These are phyloP conservation scores for Hansenula sp. DNA, from an alignment of 1,139 yeast genomes.

Conservation along the genomic window DNA sequence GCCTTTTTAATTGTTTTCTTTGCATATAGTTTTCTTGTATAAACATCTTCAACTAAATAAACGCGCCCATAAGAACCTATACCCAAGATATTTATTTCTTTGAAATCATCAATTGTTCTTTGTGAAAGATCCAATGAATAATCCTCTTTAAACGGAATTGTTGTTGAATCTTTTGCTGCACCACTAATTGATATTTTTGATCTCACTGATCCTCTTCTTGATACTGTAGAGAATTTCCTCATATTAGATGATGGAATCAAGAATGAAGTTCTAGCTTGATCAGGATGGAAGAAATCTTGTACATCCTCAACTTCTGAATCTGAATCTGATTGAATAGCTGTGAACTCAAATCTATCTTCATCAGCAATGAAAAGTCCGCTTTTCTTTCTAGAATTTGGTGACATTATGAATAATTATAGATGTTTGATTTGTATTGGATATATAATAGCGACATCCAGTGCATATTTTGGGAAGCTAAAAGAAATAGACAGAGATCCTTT, in stretches of 20 bases:
- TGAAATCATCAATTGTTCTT: conserved; percentile 53
- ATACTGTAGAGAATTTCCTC: conserved; percentile 1
- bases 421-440: too few relatives aligned
- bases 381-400: too few relatives aligned
- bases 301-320: neutral
- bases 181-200: conserved; percentile 4
- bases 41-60: conserved; percentile 60
- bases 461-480: too few relatives aligned
- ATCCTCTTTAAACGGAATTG: conserved; percentile 8
- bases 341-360: neutral
- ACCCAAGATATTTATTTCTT: conserved; percentile 73
- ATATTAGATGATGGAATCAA: neutral
- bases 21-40: conserved; percentile 70
- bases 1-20: conserved; percentile 89
- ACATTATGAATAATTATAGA: too few relatives aligned
- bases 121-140: conserved; percentile 10
- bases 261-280: neutral
- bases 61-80: conserved; percentile 92
- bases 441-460: too few relatives aligned
- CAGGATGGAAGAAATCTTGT: neutral
- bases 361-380: neutral
- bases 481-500: too few relatives aligned
- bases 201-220: conserved; percentile 4
- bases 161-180: conserved; percentile 5
- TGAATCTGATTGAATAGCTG: neutral